Conservation (phyloP, 352 stramenopile species). For the Globisporangium carolinianum region DNA sequence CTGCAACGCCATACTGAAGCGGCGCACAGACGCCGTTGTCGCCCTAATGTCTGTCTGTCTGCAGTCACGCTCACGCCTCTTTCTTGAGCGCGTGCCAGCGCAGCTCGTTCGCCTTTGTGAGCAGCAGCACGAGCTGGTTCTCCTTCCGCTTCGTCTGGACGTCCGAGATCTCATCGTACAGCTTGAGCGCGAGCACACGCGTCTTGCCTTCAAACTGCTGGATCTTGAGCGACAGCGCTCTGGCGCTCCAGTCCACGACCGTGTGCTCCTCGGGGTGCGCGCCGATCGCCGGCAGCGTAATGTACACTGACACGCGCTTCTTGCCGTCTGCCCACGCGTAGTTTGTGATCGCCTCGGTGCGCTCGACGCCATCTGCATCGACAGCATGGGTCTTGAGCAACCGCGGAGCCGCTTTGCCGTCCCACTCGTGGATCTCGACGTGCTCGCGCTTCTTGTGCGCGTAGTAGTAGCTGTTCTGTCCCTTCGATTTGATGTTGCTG, state of each 20-base stretch:
- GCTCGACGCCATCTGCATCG: constrained; percentile 24
- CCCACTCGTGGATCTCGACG: constrained; percentile 78
- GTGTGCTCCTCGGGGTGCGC: constrained; percentile 54
- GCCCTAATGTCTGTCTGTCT: background rate
- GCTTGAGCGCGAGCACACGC: constrained; percentile 57
- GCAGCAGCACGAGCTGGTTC: constrained; percentile 70
- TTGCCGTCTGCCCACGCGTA: constrained; percentile 83
- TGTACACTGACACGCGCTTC: constrained; percentile 72
- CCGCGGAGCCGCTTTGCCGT: constrained; percentile 66
- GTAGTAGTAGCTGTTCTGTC: constrained; percentile 86
- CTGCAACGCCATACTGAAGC: too few species aligned
- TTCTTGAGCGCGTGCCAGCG: constrained; percentile 84
- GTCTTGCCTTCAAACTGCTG: constrained; percentile 65
- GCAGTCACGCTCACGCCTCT: constrained; percentile 24
- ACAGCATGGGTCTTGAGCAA: constrained; percentile 56
- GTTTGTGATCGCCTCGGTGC: constrained; percentile 52
- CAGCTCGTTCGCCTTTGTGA: constrained; percentile 74
- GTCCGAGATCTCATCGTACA: constrained; percentile 79
- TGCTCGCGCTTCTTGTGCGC: constrained; percentile 78
- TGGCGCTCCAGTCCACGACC: constrained; percentile 57
- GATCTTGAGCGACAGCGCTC: constrained; percentile 51
- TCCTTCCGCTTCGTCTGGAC: constrained; percentile 75
- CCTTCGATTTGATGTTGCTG: constrained; percentile 77
- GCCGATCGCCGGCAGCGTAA: constrained; percentile 62
- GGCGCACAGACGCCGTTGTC: too few species aligned